Base-by-base conservation (phyloP, 106 monocot genomes). In the Dendrobium huoshanense region DNA sequence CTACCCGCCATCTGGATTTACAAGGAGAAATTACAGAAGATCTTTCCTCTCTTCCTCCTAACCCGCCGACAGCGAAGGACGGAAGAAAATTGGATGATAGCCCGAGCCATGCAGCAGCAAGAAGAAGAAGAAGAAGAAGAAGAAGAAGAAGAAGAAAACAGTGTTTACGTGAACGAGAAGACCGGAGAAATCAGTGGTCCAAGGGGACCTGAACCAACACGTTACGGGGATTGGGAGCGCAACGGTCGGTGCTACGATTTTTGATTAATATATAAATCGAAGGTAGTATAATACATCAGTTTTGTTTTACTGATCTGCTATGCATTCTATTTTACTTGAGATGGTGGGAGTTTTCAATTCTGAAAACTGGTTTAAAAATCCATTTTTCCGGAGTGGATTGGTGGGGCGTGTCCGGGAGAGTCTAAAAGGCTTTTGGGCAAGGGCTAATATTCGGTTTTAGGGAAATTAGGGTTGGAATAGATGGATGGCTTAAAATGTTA, bases 171-270 rank as follows among this genome's bases (percentile, higher is more conserved):
- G 75, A 96, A 91, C 78, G 86, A 88, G 87, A 67, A 17, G 31
- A 96, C 89, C 0, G 88, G 90, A 4, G 96, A 96, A 87, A 77
- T 96, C 17, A 89, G 88, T 8, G 94, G 96, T 68, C 96, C 96
- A 25, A 87, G 74, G 31, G 96, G 96, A 8, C 96, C 90, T 5
- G 94, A 96, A 86, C 96, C 94, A 10, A 94, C 94, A 17, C 79
- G 93, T 33, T 92, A 86, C 47, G 96, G 93, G 43, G 96, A 96
- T 77, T 96, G 93, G 93, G 96, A 94, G 80, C 84, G 81, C 15
- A 78, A 82, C 25, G 94, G 96, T 18, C 88, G 96, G 24, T 96
- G 93, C 80, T 96, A 85, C 0, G 96, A 96, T 78, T 96, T 96
- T 76, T 96, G 84, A 89, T 77, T 75, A 4, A 24, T 44, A n/a